These are phyloP conservation scores for Ascocoryne sarcoides DNA, from an alignment of 2,329 filamentous ascomycete genomes.

Conservation along the genomic window DNA sequence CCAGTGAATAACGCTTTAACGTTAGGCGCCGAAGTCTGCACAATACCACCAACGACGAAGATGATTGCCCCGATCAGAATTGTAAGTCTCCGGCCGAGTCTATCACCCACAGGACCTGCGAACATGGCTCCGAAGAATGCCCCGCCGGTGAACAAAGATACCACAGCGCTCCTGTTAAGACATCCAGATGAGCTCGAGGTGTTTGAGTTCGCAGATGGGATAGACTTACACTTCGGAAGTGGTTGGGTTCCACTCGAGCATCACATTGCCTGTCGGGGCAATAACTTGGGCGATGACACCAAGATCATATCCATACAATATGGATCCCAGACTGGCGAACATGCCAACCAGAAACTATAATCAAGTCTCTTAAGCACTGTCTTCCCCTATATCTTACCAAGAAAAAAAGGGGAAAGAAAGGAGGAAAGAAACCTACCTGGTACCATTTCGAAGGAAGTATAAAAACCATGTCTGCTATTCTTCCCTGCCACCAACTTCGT, in stretches of 20 bases:
- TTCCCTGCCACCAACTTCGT: too few relatives aligned
- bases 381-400: not conserved
- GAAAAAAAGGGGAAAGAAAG: not conserved
- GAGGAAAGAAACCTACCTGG: not conserved
- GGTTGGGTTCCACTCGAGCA: not conserved
- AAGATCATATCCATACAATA: slow-evolving; percentile 5
- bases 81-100: slow-evolving; percentile 37
- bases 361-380: too few relatives aligned
- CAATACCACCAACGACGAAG: slow-evolving; percentile 37
- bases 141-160: slow-evolving; percentile 42
- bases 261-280: slow-evolving; percentile 32
- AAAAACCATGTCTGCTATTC: too few relatives aligned
- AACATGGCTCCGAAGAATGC: slow-evolving; percentile 41
- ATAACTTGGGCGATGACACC: slow-evolving; percentile 41
- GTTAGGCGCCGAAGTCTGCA: slow-evolving; percentile 57
- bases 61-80: slow-evolving; percentile 36
- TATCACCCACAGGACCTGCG: slow-evolving; percentile 39
- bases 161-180: slow-evolving; percentile 41
- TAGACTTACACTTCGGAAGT: slow-evolving; percentile 9
- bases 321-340: not conserved
- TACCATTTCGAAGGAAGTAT: not conserved
- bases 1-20: slow-evolving; percentile 3
- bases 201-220: not conserved
- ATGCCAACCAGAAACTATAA: not conserved
- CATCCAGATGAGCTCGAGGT: slow-evolving; percentile 26